These are phyloP conservation scores for Stagonosporopsis vannaccii DNA, from an alignment of 2,329 filamentous ascomycete genomes.

Conservation along the genomic window DNA sequence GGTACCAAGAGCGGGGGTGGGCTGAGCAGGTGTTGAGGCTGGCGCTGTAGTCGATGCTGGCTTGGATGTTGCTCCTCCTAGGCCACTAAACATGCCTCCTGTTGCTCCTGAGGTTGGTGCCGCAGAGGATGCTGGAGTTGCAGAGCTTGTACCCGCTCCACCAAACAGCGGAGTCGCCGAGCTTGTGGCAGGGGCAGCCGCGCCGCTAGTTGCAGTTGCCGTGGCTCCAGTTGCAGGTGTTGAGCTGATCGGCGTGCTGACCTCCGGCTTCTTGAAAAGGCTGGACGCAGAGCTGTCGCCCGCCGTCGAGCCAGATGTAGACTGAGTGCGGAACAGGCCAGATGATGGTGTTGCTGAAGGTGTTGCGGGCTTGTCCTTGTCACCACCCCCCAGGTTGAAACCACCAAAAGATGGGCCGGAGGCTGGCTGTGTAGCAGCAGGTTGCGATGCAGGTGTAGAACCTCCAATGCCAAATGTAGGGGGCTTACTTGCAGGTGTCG, in stretches of 20 bases:
- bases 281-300: constrained; percentile 26
- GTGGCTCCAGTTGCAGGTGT: constrained; percentile 30
- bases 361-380: constrained; percentile 28
- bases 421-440: constrained; percentile 34
- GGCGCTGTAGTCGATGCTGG: constrained; percentile 29
- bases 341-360: constrained; percentile 32
- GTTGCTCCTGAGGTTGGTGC: constrained; percentile 22
- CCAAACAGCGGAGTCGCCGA: constrained; percentile 31
- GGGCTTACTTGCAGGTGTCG: constrained; percentile 41
- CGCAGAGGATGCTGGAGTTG: constrained; percentile 28
- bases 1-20: constrained; percentile 27
- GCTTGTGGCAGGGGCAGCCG: constrained; percentile 26
- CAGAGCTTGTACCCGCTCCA: constrained; percentile 25
- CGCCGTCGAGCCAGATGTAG: constrained; percentile 19
- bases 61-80: constrained; percentile 21
- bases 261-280: constrained; percentile 24
- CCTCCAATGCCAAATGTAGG: constrained; percentile 36
- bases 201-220: constrained; percentile 25
- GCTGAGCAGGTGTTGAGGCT: constrained; percentile 26
- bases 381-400: constrained; percentile 31
- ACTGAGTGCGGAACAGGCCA: constrained; percentile 30
- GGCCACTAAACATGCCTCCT: constrained; percentile 27
- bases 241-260: constrained; percentile 25
- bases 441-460: constrained; percentile 33
- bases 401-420: constrained; percentile 20